A percentile compares a stretch with the other conserved stretches of the same genome.
Evolutionary conservation across 352 stramenopile genomes (phyloP).

Genomic region (Phytophthora pistaciae): DNA sequence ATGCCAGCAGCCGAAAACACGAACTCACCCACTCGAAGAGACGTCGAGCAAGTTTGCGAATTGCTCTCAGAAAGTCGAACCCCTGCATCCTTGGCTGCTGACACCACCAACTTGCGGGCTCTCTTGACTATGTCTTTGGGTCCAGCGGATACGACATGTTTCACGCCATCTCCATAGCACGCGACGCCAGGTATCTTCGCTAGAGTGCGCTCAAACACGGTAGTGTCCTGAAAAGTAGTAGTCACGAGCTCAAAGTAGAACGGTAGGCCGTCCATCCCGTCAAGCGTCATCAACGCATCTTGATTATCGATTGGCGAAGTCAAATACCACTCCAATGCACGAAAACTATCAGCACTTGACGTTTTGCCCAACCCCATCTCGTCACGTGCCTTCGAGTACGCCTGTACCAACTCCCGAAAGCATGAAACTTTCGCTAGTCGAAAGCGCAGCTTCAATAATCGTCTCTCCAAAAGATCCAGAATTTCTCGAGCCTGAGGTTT

Average conservation of each 20-base stretch:
- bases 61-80: conserved; percentile 3
- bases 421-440: background rate
- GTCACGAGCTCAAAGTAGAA: conserved; percentile 17
- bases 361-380: conserved; percentile 7
- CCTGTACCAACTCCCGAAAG: conserved; percentile 9
- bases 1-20: conserved; percentile 24
- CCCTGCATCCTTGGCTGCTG: background rate
- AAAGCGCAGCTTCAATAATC: conserved; percentile 17
- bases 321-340: conserved; percentile 16
- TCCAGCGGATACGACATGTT: conserved; percentile 13
- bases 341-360: background rate
- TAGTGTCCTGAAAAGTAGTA: background rate
- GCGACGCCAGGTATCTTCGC: conserved; percentile 8
- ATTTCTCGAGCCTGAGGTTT: conserved; percentile 16
- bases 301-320: conserved; percentile 9
- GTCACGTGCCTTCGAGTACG: conserved; percentile 5
- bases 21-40: conserved; percentile 10
- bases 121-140: conserved; percentile 17
- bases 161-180: background rate
- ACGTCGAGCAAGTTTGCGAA: background rate
- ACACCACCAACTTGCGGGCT: conserved; percentile 3
- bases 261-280: conserved; percentile 4
- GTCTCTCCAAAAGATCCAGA: conserved; percentile 24
- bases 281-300: background rate
- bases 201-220: background rate